Conservation (phyloP, 129 eudicot species). For the Lonicera japonica region DNA sequence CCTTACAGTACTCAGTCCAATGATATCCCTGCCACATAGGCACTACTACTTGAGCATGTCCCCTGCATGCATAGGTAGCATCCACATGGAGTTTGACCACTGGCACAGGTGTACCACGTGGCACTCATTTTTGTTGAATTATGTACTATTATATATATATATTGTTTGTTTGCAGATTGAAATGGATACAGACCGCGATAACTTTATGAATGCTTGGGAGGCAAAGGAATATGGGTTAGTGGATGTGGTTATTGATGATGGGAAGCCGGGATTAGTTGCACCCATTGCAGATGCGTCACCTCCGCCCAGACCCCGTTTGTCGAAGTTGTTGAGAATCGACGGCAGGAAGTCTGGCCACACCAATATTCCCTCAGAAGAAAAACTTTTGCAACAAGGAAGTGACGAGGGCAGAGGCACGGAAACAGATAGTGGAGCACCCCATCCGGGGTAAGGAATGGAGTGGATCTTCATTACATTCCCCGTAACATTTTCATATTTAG, state of each 20-base stretch:
- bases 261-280: slow-evolving; percentile 93
- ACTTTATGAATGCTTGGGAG: slow-evolving; percentile 93
- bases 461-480: too few relatives aligned
- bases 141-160: not conserved
- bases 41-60: too few relatives aligned
- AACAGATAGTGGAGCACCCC: slow-evolving; percentile 26
- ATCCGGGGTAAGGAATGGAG: not conserved
- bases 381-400: slow-evolving; percentile 41
- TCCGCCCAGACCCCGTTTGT: slow-evolving; percentile 68
- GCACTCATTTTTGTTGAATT: not conserved
- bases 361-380: slow-evolving; percentile 79
- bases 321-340: slow-evolving; percentile 57
- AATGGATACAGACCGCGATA: slow-evolving; percentile 68
- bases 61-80: too few relatives aligned
- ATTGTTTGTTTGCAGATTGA: slow-evolving; percentile 42
- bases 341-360: slow-evolving; percentile 42
- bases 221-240: slow-evolving; percentile 82
- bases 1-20: too few relatives aligned
- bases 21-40: too few relatives aligned
- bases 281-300: slow-evolving; percentile 58
- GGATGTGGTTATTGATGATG: slow-evolving; percentile 87
- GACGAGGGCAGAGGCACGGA: slow-evolving; percentile 21
- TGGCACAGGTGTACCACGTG: too few relatives aligned
- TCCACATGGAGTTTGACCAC: too few relatives aligned
- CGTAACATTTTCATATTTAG: too few relatives aligned